phyloP scores from a whole-genome alignment of 2,329 filamentous ascomycete genomes.

The Fusarium phyllophilum region DNA sequence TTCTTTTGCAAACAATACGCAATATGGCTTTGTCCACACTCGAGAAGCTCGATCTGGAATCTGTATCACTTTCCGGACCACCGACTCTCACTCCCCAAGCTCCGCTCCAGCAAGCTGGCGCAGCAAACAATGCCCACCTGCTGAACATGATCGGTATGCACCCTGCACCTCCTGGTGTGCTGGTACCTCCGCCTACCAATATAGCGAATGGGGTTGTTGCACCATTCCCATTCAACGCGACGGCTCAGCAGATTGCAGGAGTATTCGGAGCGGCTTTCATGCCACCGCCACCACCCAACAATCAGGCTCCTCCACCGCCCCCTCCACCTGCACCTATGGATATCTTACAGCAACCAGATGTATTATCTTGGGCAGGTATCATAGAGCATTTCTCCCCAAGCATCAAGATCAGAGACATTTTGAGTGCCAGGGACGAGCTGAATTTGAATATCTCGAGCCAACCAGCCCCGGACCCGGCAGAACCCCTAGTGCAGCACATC shows the following conservation, averaged over 20 bases:
- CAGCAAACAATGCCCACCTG: conserved; percentile 19
- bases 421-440: conserved; percentile 16
- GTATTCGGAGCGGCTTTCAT: background rate
- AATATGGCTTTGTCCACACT: conserved; percentile 59
- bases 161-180: background rate
- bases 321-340: conserved; percentile 10
- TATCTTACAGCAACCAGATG: conserved; percentile 42
- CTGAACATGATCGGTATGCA: conserved; percentile 31
- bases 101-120: conserved; percentile 37
- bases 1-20: conserved; percentile 63
- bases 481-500: conserved; percentile 33
- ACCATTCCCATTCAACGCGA: background rate
- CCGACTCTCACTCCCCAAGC: conserved; percentile 44
- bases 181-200: background rate
- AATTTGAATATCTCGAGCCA: background rate
- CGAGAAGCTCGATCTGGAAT: conserved; percentile 67
- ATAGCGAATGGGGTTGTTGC: background rate
- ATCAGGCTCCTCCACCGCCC: background rate
- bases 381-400: conserved; percentile 56
- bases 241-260: conserved; percentile 5
- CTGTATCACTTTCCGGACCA: conserved; percentile 70
- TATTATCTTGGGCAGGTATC: conserved; percentile 55
- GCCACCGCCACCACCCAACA: background rate
- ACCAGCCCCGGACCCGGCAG: conserved; percentile 7
- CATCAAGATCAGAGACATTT: conserved; percentile 44